Conservation (phyloP, 2,329 filamentous ascomycete species). For the Phyllosticta citriasiana region DNA sequence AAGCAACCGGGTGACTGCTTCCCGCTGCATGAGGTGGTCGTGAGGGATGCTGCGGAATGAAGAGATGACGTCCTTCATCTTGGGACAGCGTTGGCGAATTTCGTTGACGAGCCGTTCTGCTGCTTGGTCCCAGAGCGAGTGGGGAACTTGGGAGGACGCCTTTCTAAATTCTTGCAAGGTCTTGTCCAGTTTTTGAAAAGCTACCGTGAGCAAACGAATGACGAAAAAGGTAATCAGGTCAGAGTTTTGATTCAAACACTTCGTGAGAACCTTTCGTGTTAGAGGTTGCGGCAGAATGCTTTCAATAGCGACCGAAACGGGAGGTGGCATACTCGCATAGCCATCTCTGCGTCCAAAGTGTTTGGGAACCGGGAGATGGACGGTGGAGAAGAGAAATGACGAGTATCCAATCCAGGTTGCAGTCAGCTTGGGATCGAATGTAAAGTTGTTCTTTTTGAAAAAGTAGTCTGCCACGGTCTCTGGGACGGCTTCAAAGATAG, state of each 20-base stretch:
- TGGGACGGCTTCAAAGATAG: conserved; percentile 71
- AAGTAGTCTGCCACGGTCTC: conserved; percentile 88
- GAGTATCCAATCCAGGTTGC: conserved; percentile 94
- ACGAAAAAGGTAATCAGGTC: conserved; percentile 78
- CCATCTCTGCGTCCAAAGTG: conserved; percentile 58
- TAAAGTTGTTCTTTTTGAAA: conserved; percentile 61
- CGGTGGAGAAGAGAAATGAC: conserved; percentile 72
- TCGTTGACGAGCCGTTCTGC: conserved; percentile 57
- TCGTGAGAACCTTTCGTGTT: conserved; percentile 66
- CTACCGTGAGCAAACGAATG: conserved; percentile 65
- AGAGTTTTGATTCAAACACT: conserved; percentile 68
- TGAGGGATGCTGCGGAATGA: conserved; percentile 61
- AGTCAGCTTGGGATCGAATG: conserved; percentile 83
- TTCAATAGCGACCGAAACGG: conserved; percentile 68
- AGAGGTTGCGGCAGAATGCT: conserved; percentile 77
- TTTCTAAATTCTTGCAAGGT: conserved; percentile 52
- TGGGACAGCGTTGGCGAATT: conserved; percentile 69
- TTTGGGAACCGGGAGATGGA: conserved; percentile 62
- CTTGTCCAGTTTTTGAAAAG: conserved; percentile 65
- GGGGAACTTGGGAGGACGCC: conserved; percentile 29
- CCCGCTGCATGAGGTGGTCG: conserved; percentile 59
- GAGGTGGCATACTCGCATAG: conserved; percentile 62
- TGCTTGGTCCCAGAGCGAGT: conserved; percentile 59
- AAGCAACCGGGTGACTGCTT: conserved; percentile 68
- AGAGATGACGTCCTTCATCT: conserved; percentile 69